These are phyloP conservation scores for Skeletonema marinoi DNA, from an alignment of 108 stramenopile genomes.

Conservation along the genomic window DNA sequence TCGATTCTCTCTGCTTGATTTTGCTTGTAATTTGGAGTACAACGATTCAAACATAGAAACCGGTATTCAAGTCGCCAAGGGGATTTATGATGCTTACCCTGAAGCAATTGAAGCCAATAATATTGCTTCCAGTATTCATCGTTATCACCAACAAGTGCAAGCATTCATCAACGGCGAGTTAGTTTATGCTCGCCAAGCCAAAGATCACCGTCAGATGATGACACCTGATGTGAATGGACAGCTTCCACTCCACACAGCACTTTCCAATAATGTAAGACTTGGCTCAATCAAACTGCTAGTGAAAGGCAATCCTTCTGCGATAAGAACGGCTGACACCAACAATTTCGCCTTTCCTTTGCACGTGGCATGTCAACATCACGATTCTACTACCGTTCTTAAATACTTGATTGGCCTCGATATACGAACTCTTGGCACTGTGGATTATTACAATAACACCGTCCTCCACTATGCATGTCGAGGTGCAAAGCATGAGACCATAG, in stretches of 20 bases:
- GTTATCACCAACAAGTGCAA: too few relatives aligned
- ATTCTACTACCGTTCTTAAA: not conserved
- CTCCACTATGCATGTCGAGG: not conserved
- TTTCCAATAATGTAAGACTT: not conserved
- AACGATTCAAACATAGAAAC: too few relatives aligned
- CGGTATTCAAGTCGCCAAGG: too few relatives aligned
- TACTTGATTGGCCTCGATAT: not conserved
- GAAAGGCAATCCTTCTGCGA: not conserved
- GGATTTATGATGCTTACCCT: too few relatives aligned
- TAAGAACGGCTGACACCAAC: not conserved
- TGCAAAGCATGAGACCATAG: not conserved
- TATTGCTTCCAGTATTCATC: too few relatives aligned
- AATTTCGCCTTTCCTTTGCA: not conserved
- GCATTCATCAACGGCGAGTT: too few relatives aligned
- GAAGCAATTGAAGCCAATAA: too few relatives aligned
- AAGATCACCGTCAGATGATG: not conserved
- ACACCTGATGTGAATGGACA: not conserved
- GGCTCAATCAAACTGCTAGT: not conserved
- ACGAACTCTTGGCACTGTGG: not conserved
- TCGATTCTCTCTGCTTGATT: too few relatives aligned
- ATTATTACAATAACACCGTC: not conserved
- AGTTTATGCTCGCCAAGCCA: too few relatives aligned
- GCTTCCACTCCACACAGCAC: not conserved
- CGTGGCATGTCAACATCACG: not conserved
- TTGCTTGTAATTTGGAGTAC: too few relatives aligned